phyloP scores from a whole-genome alignment of 495 filamentous ascomycete species.

The Emericellopsis terricola region DNA sequence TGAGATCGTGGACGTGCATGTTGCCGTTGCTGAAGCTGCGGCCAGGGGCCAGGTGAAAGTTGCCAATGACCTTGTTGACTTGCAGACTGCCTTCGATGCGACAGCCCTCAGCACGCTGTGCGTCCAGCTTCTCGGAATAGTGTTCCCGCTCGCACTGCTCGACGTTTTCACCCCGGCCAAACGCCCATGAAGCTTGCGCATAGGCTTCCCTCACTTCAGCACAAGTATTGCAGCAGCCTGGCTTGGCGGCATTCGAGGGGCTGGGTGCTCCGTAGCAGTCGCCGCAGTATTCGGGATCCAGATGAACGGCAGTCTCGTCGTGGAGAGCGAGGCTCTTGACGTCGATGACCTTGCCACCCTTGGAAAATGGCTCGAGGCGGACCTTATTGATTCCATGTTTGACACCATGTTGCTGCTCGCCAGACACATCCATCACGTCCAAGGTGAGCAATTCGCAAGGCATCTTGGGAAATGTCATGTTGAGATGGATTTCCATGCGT shows the following conservation, averaged over 20 bases:
- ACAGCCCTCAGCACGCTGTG: slow-evolving; percentile 80
- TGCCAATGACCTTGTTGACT: slow-evolving; percentile 96
- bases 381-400: slow-evolving; percentile 84
- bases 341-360: slow-evolving; percentile 70
- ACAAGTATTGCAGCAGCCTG: slow-evolving; percentile 89
- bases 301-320: slow-evolving; percentile 56
- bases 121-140: slow-evolving; percentile 70
- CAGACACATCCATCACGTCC: slow-evolving; percentile 97
- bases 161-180: slow-evolving; percentile 77
- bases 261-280: slow-evolving; percentile 73
- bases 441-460: slow-evolving; percentile 92
- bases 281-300: slow-evolving; percentile 87
- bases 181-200: slow-evolving; percentile 73
- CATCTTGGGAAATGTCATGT: slow-evolving; percentile 86
- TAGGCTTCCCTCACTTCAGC: slow-evolving; percentile 94
- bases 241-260: slow-evolving; percentile 48
- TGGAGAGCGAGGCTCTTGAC: slow-evolving; percentile 54
- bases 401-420: slow-evolving; percentile 86
- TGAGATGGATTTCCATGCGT: slow-evolving; percentile 97
- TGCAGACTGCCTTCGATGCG: slow-evolving; percentile 83
- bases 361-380: slow-evolving; percentile 46
- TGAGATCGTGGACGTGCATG: slow-evolving; percentile 92
- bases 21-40: slow-evolving; percentile 85
- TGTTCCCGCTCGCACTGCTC: slow-evolving; percentile 94
- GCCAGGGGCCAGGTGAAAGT: slow-evolving; percentile 96